Evolutionary conservation across 768 basidiomycete species (phyloP), one percentile per base, ranked within the genome.

Genomic region (Boletellus ananas): DNA sequence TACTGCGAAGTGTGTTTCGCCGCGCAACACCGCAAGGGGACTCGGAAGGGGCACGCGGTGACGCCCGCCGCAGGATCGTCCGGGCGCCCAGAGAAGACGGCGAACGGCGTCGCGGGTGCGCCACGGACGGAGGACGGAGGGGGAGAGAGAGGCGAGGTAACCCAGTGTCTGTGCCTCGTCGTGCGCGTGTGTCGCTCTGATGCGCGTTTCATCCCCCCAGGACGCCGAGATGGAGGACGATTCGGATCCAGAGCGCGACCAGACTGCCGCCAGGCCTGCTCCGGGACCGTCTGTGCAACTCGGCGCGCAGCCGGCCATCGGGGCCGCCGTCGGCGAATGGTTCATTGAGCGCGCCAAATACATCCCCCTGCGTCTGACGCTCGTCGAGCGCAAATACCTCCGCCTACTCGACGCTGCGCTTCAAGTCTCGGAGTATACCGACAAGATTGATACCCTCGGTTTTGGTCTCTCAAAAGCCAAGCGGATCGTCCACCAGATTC

Each of bases 1-100:
- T 92, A 83, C 60, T 92, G 90, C 52, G 85, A 90, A 62, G 90
- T 93, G 20, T 93, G 90, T 74, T 93, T 86, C 65, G 79, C 85
- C 10, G 79, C 90, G 1, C 88, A 88, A 61, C 90, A 93, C 66
- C 74, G 90, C 41, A 93, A 92, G 58, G 90, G 90, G 8, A 75
- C 83, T 3, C 76, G 90, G 43, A 90, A 84, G 65, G 66, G 65
- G 34, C 90, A 92, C 63, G 61, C 67, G 6, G 71, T 73, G 13
- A 84, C 76, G 56, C 71, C 79, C 34, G 58, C 89, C 31, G 55
- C 61, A 12, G 55, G 53, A 13, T 53, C 53, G 36, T 7, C 49
- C 27, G 56, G 9, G 39, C 60, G 43, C 23, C n/a, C 36, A 2
- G 47, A 53, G 20, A 55, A 35, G 18, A 45, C 34, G 2, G 53